Base-by-base conservation (phyloP, 2,329 filamentous ascomycete species). In the Fragosphaeria purpurea region DNA sequence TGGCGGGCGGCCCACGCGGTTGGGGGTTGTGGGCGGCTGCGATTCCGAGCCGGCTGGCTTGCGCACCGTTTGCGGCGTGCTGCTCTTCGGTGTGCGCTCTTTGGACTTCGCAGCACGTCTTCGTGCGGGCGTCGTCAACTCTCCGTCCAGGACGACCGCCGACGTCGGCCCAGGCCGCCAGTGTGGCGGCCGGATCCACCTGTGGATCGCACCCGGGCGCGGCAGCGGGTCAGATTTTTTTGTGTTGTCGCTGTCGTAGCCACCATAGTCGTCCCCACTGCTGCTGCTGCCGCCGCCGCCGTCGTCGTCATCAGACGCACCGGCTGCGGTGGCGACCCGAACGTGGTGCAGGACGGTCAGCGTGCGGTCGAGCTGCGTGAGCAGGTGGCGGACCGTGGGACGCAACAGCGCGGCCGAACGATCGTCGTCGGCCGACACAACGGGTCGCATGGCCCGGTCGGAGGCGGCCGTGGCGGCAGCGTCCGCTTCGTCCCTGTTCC, bases 341-440 rank as follows among this genome's bases (percentile, higher is more conserved):
- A 79, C 74, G 52, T 82, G 79, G 61, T 90, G 87, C 11, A 97
- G 71, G 4, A 82, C 78, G 34, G 74, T 70, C 6, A 95, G 74
- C 1, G 91, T 73, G 5, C 71, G 65, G 58, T 96, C 88, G 1
- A 95, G 62, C 38, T 80, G 78, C 1, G 73, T 67, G 7, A 95
- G 71, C 12, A 90, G 76, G 56, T 87, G 83, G n/a, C 82, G 74
- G 9, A 86, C 75, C 0, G 79, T 75, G 0, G 88, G 87, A 0
- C 75, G 74, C 12, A 95, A 69, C 5, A 94, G 70, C 2, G 66
- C 63, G 52, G 75, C 70, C 0, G 87, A 86, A 45, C 72, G 63
- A 2, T 85, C 81, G 57, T 95, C 88, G 58, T 95, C 83, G 1
- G 80, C 75, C 7, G 85, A 76, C 5, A 87, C 66, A 2, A 75